Conservation (phyloP, 768 basidiomycete species). For the Cantharellus anzutake region DNA sequence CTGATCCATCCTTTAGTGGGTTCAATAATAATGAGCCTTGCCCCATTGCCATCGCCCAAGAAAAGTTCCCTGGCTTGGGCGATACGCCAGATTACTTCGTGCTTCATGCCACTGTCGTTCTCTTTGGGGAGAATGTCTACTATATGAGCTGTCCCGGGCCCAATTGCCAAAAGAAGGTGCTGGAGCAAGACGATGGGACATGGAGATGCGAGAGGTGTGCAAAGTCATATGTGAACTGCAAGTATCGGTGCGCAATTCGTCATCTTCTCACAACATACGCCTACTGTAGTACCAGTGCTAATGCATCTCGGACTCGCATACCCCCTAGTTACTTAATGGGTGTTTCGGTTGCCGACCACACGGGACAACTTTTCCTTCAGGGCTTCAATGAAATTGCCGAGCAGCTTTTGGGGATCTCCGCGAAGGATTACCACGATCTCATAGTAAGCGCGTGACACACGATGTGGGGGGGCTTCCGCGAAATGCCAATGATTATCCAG, state of each 20-base stretch:
- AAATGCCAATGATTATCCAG: neutral
- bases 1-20: slow-evolving; percentile 19
- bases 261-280: too few species aligned
- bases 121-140: slow-evolving; percentile 64
- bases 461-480: too few species aligned
- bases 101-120: slow-evolving; percentile 62
- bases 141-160: slow-evolving; percentile 78
- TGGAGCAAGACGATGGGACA: slow-evolving; percentile 32
- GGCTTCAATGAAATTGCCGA: slow-evolving; percentile 88
- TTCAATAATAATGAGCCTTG: slow-evolving; percentile 60
- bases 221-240: slow-evolving; percentile 43
- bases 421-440: slow-evolving; percentile 57
- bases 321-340: slow-evolving; percentile 54
- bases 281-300: too few species aligned
- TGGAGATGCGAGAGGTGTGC: slow-evolving; percentile 95
- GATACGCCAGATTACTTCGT: slow-evolving; percentile 72
- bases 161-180: slow-evolving; percentile 81
- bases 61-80: slow-evolving; percentile 48
- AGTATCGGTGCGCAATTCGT: slow-evolving; percentile 47
- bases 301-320: too few species aligned
- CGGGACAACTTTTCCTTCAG: slow-evolving; percentile 79
- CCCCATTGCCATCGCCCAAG: slow-evolving; percentile 60
- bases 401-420: slow-evolving; percentile 54
- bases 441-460: slow-evolving; percentile 26
- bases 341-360: slow-evolving; percentile 77